Base-by-base conservation (phyloP, 2,329 filamentous ascomycete species). In the Trichoderma endophyticum region DNA sequence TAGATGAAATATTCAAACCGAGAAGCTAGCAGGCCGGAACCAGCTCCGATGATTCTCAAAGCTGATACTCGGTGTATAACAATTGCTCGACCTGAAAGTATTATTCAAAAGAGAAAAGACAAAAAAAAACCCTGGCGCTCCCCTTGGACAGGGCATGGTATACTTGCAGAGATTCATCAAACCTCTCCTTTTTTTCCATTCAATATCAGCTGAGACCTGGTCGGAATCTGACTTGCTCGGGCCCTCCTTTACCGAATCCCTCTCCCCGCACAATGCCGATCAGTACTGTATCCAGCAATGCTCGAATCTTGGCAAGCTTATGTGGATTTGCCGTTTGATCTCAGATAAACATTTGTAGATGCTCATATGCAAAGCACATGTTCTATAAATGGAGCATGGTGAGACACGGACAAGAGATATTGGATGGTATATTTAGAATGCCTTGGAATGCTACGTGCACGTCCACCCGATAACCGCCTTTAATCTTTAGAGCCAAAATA, bases 401-500 rank as follows among this genome's bases (percentile, higher is more conserved):
- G 21, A 36, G 59, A 15, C 12, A 21, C 4, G 36, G 21, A 63
- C 24, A 43, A 15, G 14, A 63, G 15, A 30, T n/a, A 21, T 21
- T 21, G 5, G 34, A 30, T 30, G 24, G 34, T 21, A 21, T 60
- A 32, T 34, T 32, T 34, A 12, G n/a, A 9, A 62, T 28, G 28
- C n/a, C n/a, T 21, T 43, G 57, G 57, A 70, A 70, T 70, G 67
- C 67, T 61, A 43, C 57, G 34, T 60, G n/a, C 11, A 36, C 12
- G 26, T 21, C 57, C 48, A 36, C 34, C 26, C 4, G 14, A 21
- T n/a, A 34, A 48, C 36, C 15, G n/a, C 18, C 24, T 30, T 69
- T 14, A 70, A 12, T 59, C 32, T 24, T 63, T 65, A 5, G 65
- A 65, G 14, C 66, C 73, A 30, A 76, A 68, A 56, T 78, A 77